phyloP scores from a whole-genome alignment of 495 filamentous ascomycete genomes.

The Aspergillus ostianus region DNA sequence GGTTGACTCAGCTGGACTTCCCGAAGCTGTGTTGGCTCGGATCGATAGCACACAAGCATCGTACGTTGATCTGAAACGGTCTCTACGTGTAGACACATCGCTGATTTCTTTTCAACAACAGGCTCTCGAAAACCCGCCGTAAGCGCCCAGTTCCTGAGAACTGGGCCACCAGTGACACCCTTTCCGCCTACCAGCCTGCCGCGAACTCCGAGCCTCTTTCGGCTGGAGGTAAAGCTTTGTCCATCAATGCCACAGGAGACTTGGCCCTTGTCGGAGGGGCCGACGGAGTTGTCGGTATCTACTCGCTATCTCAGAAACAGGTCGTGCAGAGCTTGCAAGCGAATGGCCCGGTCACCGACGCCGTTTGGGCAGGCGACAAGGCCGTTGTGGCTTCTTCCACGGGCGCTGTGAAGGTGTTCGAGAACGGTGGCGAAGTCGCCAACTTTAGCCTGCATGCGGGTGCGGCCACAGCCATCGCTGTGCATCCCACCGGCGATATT shows the following conservation, averaged over 20 bases:
- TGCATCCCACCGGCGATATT: slow-evolving; percentile 83
- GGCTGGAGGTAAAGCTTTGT: slow-evolving; percentile 62
- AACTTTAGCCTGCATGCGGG: slow-evolving; percentile 78
- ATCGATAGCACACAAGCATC: slow-evolving; percentile 74
- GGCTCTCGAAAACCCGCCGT: slow-evolving; percentile 77
- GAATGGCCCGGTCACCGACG: slow-evolving; percentile 71
- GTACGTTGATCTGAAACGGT: slow-evolving; percentile 47
- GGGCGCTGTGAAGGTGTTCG: slow-evolving; percentile 77
- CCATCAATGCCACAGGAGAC: slow-evolving; percentile 62
- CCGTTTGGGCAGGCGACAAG: slow-evolving; percentile 70
- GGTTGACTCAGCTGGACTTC: slow-evolving; percentile 72
- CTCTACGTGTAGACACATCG: background rate
- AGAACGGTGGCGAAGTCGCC: slow-evolving; percentile 60
- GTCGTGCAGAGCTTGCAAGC: slow-evolving; percentile 65
- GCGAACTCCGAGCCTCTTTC: slow-evolving; percentile 61
- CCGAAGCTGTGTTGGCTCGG: slow-evolving; percentile 68
- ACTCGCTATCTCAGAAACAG: slow-evolving; percentile 69
- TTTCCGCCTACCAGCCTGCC: slow-evolving; percentile 64
- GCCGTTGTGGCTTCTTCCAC: slow-evolving; percentile 71
- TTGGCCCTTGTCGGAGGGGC: slow-evolving; percentile 76
- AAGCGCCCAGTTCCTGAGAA: slow-evolving; percentile 82
- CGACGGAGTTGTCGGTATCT: slow-evolving; percentile 75
- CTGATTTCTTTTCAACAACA: slow-evolving; percentile 31
- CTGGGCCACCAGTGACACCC: slow-evolving; percentile 75
- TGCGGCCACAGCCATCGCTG: slow-evolving; percentile 67